Base-by-base conservation (phyloP, 306 rosid species). In the Sechiopsis laciniata region DNA sequence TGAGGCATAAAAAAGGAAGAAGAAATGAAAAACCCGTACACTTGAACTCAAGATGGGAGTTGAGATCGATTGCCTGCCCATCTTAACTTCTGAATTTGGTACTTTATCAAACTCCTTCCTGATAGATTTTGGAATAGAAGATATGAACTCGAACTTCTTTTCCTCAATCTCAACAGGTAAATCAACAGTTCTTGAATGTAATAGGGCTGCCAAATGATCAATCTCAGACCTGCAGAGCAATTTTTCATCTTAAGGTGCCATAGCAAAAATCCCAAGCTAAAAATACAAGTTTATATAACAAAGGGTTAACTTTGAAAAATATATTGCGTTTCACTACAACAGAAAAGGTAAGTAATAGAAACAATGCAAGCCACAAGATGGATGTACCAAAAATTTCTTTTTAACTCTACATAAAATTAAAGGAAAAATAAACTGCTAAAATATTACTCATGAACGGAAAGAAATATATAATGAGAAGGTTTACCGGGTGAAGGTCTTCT, bases 401-500 rank as follows among this genome's bases (percentile, higher is more conserved):
- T 26, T 29, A 29, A 29, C 20, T 10, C 17, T 15, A 32, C 45
- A 29, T 61, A 0, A 7, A 32, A 2, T 48, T 48, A 22, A 12
- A 58, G 13, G 12, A 63, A 62, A 3, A 35, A 3, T n/a, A 22
- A 63, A 37, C 15, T n/a, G 8, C 22, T 12, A 15, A 10, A 37
- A 37, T n/a, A 4, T 11, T 35, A 8, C 15, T 35, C 70, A 8
- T 35, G 46, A 2, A 37, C 22, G 4, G 22, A 11, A 8, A 8
- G 7, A 35, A 59, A 35, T 15, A 8, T 35, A 63, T 63, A 37
- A 46, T 62, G 21, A 21, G 32, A 62, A 76, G 79, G 72, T 89
- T 68, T 78, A 80, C 98, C 97, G 88, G 78, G 90, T 84, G 74
- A 90, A 90, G 59, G 96, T 90, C 84, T 90, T 93, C 78, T 87